Conservation (phyloP, 768 basidiomycete genomes). For the Russula lepida region DNA sequence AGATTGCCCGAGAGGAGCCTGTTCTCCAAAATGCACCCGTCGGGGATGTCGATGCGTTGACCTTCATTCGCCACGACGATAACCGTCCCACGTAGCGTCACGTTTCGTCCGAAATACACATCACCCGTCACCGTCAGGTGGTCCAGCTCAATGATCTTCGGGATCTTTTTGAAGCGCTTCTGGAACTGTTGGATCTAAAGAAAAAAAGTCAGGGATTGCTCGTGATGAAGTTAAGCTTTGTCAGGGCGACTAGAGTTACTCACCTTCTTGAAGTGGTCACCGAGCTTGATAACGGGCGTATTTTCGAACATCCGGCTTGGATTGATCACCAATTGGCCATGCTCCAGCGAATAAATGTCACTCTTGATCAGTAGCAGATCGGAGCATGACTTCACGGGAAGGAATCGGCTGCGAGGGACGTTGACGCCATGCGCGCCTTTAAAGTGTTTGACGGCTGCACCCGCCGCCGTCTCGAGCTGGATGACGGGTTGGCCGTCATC, state of each 20-base stretch:
- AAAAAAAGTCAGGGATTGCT: background rate
- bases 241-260: conserved; percentile 1
- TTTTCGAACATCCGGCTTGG: conserved; percentile 74
- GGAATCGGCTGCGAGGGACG: conserved; percentile 89
- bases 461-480: conserved; percentile 55
- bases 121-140: conserved; percentile 92
- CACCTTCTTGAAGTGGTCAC: conserved; percentile 95
- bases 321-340: conserved; percentile 84
- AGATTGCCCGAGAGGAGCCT: conserved; percentile 76
- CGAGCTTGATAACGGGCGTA: conserved; percentile 94
- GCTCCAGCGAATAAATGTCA: conserved; percentile 83
- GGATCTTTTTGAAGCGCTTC: conserved; percentile 92
- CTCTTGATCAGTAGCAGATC: conserved; percentile 85
- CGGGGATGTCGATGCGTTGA: conserved; percentile 64
- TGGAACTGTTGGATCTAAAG: conserved; percentile 76
- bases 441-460: conserved; percentile 93
- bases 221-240: background rate
- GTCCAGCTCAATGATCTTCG: conserved; percentile 83
- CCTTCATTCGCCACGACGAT: conserved; percentile 79
- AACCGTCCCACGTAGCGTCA: conserved; percentile 82
- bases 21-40: conserved; percentile 65
- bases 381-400: conserved; percentile 85
- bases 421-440: conserved; percentile 88
- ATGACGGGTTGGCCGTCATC: conserved; percentile 84
- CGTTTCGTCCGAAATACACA: conserved; percentile 82